Evolutionary conservation across 1,139 yeast species (phyloP).

Genomic region (Candida sojae): DNA sequence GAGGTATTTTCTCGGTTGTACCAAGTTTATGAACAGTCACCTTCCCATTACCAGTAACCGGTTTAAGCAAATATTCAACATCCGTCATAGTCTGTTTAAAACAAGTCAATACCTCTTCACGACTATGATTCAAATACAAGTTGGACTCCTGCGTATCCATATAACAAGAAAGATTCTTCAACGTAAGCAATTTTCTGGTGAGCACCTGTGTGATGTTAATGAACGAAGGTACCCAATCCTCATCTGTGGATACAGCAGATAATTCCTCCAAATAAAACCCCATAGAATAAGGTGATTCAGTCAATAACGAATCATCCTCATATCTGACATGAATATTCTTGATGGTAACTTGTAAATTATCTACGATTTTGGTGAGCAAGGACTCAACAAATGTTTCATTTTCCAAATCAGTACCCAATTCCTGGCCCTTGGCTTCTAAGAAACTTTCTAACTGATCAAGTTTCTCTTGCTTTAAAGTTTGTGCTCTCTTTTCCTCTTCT

Average conservation of each 20-base stretch:
- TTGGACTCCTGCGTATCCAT: slow-evolving; percentile 76
- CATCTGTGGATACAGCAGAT: slow-evolving; percentile 90
- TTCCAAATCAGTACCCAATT: slow-evolving; percentile 42
- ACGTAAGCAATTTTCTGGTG: slow-evolving; percentile 76
- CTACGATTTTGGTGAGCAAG: slow-evolving; percentile 84
- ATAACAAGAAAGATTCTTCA: slow-evolving; percentile 76
- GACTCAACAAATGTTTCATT: slow-evolving; percentile 87
- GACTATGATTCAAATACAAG: slow-evolving; percentile 43
- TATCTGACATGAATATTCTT: slow-evolving; percentile 89
- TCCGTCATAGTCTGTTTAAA: slow-evolving; percentile 32
- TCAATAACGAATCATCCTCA: slow-evolving; percentile 73
- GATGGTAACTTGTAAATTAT: slow-evolving; percentile 90
- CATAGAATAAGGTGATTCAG: slow-evolving; percentile 74
- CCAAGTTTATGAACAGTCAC: slow-evolving; percentile 79
- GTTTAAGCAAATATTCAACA: slow-evolving; percentile 73
- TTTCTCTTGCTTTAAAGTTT: slow-evolving; percentile 64
- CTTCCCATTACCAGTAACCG: slow-evolving; percentile 88
- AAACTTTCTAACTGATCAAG: slow-evolving; percentile 69
- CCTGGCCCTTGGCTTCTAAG: slow-evolving; percentile 41
- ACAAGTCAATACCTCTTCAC: slow-evolving; percentile 41
- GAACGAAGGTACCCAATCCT: slow-evolving; percentile 82
- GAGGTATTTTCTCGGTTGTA: slow-evolving; percentile 69
- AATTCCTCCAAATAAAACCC: slow-evolving; percentile 85
- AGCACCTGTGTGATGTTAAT: slow-evolving; percentile 68
- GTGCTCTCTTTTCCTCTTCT: slow-evolving; percentile 67